phyloP scores from a whole-genome alignment of 1,139 yeast species.

The Candida frijolesensis region DNA sequence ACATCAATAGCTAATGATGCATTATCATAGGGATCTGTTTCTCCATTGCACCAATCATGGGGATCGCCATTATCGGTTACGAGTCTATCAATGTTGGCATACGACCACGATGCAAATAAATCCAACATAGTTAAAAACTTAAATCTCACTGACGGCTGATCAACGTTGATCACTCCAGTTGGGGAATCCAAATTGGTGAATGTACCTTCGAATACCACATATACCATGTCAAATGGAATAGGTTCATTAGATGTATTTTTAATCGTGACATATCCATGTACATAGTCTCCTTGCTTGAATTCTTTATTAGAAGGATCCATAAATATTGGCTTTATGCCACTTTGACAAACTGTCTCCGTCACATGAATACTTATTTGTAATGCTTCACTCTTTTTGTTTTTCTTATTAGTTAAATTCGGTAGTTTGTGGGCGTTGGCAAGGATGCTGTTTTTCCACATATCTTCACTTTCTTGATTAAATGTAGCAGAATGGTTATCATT shows the following conservation, averaged over 20 bases:
- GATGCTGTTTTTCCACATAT: slow-evolving; percentile 47
- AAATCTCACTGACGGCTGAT: slow-evolving; percentile 30
- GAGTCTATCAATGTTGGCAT: slow-evolving; percentile 47
- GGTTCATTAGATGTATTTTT: slow-evolving; percentile 31
- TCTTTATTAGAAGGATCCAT: slow-evolving; percentile 34
- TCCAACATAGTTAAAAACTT: slow-evolving; percentile 49
- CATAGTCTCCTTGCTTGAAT: slow-evolving; percentile 41
- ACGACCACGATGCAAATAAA: slow-evolving; percentile 50
- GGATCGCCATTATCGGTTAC: slow-evolving; percentile 51
- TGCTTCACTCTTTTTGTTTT: slow-evolving; percentile 27
- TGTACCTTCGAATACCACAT: slow-evolving; percentile 42
- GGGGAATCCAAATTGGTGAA: slow-evolving; percentile 28
- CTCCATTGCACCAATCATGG: slow-evolving; percentile 53
- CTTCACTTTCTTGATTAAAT: slow-evolving; percentile 29
- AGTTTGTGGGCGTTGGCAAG: slow-evolving; percentile 46
- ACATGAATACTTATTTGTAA: slow-evolving; percentile 36
- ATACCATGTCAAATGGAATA: slow-evolving; percentile 45
- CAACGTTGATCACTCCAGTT: slow-evolving; percentile 31
- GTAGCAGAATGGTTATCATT: slow-evolving; percentile 4
- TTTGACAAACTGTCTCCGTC: slow-evolving; percentile 46
- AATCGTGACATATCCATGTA: slow-evolving; percentile 43
- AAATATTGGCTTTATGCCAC: slow-evolving; percentile 38
- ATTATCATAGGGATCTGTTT: slow-evolving; percentile 46
- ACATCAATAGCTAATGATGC: slow-evolving; percentile 41
- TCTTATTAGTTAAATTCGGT: slow-evolving; percentile 33